phyloP scores from a whole-genome alignment of 2,329 filamentous ascomycete genomes.

The Coniochaeta sp. region DNA sequence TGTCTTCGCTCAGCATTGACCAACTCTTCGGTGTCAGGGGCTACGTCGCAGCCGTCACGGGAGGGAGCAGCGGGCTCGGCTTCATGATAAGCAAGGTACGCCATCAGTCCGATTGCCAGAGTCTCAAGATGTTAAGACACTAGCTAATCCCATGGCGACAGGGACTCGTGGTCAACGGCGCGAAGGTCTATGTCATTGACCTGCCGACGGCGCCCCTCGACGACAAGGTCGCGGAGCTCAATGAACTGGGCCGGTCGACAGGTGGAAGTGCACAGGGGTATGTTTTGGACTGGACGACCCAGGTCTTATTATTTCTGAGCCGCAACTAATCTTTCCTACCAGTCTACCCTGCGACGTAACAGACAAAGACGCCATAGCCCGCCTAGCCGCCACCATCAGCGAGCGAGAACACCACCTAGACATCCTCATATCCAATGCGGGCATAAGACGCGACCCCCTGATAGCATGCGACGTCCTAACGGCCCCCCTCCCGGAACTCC shows the following conservation, averaged over 20 bases:
- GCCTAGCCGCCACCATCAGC: conserved; percentile 23
- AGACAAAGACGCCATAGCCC: conserved; percentile 30
- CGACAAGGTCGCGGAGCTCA: conserved; percentile 29
- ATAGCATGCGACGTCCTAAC: conserved; percentile 34
- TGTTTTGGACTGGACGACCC: too few relatives aligned
- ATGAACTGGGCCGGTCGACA: conserved; percentile 23
- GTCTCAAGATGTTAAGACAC: not conserved
- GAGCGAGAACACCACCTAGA: conserved; percentile 33
- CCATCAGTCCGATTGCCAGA: not conserved
- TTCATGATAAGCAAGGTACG: conserved; percentile 38
- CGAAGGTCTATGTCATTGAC: conserved; percentile 36
- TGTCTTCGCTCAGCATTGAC: conserved; percentile 11
- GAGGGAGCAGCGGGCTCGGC: conserved; percentile 35
- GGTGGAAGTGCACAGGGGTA: conserved; percentile 33
- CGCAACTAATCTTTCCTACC: too few relatives aligned
- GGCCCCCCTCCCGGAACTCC: conserved; percentile 32
- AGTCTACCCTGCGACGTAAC: conserved; percentile 30
- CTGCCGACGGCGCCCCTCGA: conserved; percentile 32
- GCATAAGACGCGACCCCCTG: conserved; percentile 37
- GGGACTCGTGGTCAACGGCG: conserved; percentile 37
- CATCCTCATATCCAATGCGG: conserved; percentile 41
- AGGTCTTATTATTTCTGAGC: too few relatives aligned
- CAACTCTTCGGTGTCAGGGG: conserved; percentile 20
- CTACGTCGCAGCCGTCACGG: conserved; percentile 26
- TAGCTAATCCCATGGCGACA: conserved; percentile 9